Conservation (phyloP, 2,329 filamentous ascomycete genomes). For the Pseudogymnoascus pannorum region DNA sequence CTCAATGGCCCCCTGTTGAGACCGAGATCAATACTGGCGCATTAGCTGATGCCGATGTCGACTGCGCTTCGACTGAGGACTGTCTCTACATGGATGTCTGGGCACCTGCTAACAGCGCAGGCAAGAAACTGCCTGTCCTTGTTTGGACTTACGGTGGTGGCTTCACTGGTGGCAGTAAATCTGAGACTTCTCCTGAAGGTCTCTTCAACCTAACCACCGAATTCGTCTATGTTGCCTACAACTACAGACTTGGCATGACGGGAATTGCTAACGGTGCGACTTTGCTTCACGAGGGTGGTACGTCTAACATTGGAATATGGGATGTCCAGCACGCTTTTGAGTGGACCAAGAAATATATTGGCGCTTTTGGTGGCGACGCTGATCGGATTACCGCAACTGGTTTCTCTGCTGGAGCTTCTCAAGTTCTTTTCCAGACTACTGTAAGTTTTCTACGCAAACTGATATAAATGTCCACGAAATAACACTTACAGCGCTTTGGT, state of each 20-base stretch:
- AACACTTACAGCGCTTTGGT: conserved; percentile 22
- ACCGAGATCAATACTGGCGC: conserved; percentile 28
- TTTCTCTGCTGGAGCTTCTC: conserved; percentile 41
- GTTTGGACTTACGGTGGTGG: conserved; percentile 29
- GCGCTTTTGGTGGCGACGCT: conserved; percentile 39
- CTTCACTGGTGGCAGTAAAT: conserved; percentile 26
- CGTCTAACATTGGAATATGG: conserved; percentile 22
- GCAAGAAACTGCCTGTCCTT: conserved; percentile 26
- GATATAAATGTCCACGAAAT: not conserved
- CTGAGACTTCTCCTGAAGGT: conserved; percentile 30
- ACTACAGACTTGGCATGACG: conserved; percentile 29
- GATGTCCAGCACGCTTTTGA: conserved; percentile 39
- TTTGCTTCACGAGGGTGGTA: conserved; percentile 26
- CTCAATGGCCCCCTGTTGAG: conserved; percentile 30
- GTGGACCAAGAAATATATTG: conserved; percentile 42
- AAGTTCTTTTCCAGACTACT: conserved; percentile 31
- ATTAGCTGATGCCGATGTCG: conserved; percentile 28
- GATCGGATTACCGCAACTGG: conserved; percentile 41
- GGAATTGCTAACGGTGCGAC: conserved; percentile 26
- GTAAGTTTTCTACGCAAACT: conserved; percentile 10
- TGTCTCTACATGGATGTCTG: conserved; percentile 21
- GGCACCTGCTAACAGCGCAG: conserved; percentile 23
- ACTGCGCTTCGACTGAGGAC: conserved; percentile 26
- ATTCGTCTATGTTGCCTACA: conserved; percentile 29
- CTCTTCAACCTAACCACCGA: conserved; percentile 28